phyloP scores from a whole-genome alignment of 2,329 filamentous ascomycete genomes.

The Fusarium torreyae region DNA sequence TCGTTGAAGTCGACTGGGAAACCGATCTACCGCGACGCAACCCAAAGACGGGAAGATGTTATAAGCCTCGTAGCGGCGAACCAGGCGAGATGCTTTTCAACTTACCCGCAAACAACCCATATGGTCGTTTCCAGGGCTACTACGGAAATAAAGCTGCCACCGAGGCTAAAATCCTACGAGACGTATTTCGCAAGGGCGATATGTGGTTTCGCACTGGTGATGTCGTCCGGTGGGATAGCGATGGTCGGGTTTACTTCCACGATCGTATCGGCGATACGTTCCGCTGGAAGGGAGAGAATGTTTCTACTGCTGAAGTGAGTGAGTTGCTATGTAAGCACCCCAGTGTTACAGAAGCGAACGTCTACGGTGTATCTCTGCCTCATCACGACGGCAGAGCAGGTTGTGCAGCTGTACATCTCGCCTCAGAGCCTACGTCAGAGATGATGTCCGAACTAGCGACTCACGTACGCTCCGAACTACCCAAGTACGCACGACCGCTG shows the following conservation, averaged over 20 bases:
- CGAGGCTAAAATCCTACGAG: conserved; percentile 78
- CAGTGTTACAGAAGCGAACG: conserved; percentile 82
- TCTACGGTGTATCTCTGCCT: conserved; percentile 86
- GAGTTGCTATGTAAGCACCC: conserved; percentile 79
- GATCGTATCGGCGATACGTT: conserved; percentile 86
- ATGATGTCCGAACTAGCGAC: conserved; percentile 72
- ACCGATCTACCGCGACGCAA: conserved; percentile 79
- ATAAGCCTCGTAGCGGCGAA: conserved; percentile 69
- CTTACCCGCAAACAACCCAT: conserved; percentile 76
- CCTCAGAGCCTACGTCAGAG: conserved; percentile 60
- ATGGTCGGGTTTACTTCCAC: conserved; percentile 83
- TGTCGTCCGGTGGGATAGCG: conserved; percentile 77
- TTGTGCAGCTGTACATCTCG: conserved; percentile 79
- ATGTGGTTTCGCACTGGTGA: conserved; percentile 91
- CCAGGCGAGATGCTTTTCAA: conserved; percentile 82
- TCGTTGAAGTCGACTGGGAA: conserved; percentile 80
- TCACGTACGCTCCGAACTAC: conserved; percentile 72
- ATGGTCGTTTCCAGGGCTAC: conserved; percentile 83
- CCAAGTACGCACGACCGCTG: conserved; percentile 81
- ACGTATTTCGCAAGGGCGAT: conserved; percentile 82
- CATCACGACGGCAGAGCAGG: conserved; percentile 88
- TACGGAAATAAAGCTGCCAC: conserved; percentile 81
- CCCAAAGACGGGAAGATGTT: conserved; percentile 78
- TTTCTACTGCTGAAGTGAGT: conserved; percentile 86
- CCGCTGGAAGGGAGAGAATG: conserved; percentile 87